phyloP scores from a whole-genome alignment of 2,329 filamentous ascomycete species.

The Talaromyces amestolkiae region DNA sequence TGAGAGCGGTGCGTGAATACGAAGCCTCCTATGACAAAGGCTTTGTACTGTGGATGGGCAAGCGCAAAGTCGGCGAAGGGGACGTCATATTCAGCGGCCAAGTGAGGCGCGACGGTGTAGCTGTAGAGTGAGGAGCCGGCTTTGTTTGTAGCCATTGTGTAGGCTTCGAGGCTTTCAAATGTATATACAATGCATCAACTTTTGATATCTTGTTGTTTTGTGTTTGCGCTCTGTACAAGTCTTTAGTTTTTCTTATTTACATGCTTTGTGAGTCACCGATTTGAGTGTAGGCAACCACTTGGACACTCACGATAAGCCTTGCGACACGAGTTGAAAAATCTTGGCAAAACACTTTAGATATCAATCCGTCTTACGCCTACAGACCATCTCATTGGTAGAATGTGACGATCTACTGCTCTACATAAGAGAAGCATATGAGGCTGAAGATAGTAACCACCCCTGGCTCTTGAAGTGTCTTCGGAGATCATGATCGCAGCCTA shows the following conservation, averaged over 20 bases:
- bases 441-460: neutral
- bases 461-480: neutral
- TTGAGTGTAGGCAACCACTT: neutral
- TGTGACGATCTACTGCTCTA: neutral
- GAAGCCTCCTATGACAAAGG: constrained; percentile 31
- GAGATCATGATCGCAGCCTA: neutral
- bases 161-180: neutral
- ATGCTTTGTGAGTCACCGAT: neutral
- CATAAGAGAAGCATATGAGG: neutral
- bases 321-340: neutral
- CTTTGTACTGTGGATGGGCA: constrained; percentile 29
- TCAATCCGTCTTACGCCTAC: neutral
- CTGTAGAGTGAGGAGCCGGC: constrained; percentile 17
- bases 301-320: neutral
- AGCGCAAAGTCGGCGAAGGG: constrained; percentile 29
- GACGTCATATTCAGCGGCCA: constrained; percentile 28
- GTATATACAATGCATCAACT: neutral
- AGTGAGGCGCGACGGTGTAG: constrained; percentile 29
- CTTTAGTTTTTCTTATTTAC: neutral
- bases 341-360: neutral
- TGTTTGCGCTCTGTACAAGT: neutral
- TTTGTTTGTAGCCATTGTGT: constrained; percentile 15
- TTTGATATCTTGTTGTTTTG: neutral
- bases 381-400: neutral
- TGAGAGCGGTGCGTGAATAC: constrained; percentile 26